Percentiles rank a stretch among this genome's conserved stretches.
Evolutionary conservation across 1,284 basidiomycete genomes (phyloP).

Genomic region (Sanghuangporus baumii): DNA sequence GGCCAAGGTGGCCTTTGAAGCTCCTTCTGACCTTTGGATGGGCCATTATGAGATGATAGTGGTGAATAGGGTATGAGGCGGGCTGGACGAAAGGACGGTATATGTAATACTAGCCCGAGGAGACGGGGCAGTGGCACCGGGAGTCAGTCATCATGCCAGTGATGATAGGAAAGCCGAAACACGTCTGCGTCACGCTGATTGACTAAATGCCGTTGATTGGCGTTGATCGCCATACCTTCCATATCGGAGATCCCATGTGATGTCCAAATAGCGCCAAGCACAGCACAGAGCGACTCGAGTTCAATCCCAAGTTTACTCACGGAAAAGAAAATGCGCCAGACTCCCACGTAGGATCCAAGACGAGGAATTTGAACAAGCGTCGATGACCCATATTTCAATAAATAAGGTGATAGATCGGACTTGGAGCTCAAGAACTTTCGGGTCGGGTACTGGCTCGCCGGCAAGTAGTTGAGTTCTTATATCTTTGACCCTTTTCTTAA

Average conservation of each 20-base stretch:
- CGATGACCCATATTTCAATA: too few species aligned
- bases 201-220: neutral
- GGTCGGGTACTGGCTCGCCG: too few species aligned
- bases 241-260: neutral
- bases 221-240: neutral
- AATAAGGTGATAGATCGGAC: too few species aligned
- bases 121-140: neutral
- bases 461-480: too few species aligned
- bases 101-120: neutral
- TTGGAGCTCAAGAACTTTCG: too few species aligned
- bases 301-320: too few species aligned
- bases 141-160: neutral
- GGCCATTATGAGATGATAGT: neutral
- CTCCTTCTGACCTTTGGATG: conserved; percentile 1
- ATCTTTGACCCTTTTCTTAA: too few species aligned
- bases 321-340: too few species aligned
- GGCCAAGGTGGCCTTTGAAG: conserved; percentile 48
- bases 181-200: neutral
- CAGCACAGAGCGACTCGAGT: too few species aligned
- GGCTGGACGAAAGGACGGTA: neutral
- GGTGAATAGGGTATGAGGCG: neutral
- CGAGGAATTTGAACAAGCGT: too few species aligned
- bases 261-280: too few species aligned
- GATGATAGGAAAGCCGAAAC: neutral
- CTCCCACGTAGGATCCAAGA: too few species aligned